Base-by-base conservation (phyloP, 1,139 yeast genomes). In the Blastobotrys buckinghamii region DNA sequence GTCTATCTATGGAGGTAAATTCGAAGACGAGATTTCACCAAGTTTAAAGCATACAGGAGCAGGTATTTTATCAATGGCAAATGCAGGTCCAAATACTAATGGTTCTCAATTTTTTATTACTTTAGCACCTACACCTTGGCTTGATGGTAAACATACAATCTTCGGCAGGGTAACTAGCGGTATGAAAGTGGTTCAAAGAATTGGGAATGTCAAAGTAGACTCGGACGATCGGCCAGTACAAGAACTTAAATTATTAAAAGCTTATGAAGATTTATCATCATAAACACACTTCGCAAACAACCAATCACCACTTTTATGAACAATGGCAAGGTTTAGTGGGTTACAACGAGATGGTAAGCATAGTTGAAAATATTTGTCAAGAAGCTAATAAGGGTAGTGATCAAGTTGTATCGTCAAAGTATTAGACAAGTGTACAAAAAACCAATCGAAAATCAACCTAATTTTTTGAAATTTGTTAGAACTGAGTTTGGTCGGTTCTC, bases 401-500 rank as follows among this genome's bases (percentile, higher is more conserved):
- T 70, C 37, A 51, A 55, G 10, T 60, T 71, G 20, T 71, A 70
- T 54, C 62, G 73, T 9, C 54, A 56, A 39, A 67, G 73, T 50
- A 55, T 71, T 10, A 62, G 74, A 9, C 64, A 60, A 19, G 58
- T 65, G 6, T 53, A 60, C 48, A 55, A 53, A 32, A 71, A 71
- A 52, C 71, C 72, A 3, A 51, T 34, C 9, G 65, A 58, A 6
- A 54, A 56, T n/a, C 61, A 51, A 45, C 53, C 49, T 6, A 60
- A 60, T 39, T 69, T 67, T 51, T 50, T 55, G 13, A 47, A 42
- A 2, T 77, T 68, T 58, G 63, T 76, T 8, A 73, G 82, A 42
- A 63, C 59, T 12, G 95, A 87, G 62, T 92, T 92, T 63, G 70
- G 64, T n/a, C 79, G 79, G 58, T 73, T 82, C 63, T 69, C 72